These are phyloP conservation scores for Globisporangium cederbergense DNA, from an alignment of 352 stramenopile species.

Conservation along the genomic window DNA sequence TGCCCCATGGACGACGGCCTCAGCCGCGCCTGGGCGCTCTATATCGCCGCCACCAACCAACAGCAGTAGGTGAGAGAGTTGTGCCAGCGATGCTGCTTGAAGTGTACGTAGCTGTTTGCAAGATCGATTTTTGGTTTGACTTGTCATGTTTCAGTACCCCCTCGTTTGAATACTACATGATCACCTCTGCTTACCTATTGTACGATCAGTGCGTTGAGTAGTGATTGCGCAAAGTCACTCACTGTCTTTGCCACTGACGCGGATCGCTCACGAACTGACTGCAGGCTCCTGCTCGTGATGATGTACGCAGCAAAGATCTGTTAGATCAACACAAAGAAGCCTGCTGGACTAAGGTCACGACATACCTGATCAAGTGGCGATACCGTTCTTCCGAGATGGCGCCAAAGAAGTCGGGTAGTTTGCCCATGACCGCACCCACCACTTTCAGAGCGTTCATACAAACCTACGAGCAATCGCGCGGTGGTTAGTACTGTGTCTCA, in stretches of 20 bases:
- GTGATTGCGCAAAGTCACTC: constrained; percentile 44
- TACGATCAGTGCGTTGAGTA: constrained; percentile 29
- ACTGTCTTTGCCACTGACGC: constrained; percentile 19
- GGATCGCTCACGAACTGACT: constrained; percentile 28
- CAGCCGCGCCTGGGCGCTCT: constrained; percentile 62
- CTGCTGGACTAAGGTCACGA: neutral
- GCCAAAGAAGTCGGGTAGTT: constrained; percentile 37
- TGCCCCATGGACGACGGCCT: constrained; percentile 73
- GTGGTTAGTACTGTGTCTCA: neutral
- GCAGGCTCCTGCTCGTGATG: constrained; percentile 27
- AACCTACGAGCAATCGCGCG: constrained; percentile 18
- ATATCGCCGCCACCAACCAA: constrained; percentile 38
- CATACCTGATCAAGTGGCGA: constrained; percentile 31
- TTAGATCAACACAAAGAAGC: no score
- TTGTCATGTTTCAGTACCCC: neutral
- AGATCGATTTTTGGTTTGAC: neutral
- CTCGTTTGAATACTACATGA: neutral
- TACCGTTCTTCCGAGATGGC: constrained; percentile 22
- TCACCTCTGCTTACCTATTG: constrained; percentile 1
- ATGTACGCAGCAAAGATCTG: no score
- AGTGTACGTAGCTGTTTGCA: neutral
- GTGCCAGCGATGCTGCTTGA: neutral
- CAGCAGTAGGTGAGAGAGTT: constrained; percentile 2
- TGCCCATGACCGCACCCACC: constrained; percentile 47
- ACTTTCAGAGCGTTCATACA: constrained; percentile 59